Base-by-base conservation (phyloP, 257 asterid genomes). In the Plectranthus barbatus region DNA sequence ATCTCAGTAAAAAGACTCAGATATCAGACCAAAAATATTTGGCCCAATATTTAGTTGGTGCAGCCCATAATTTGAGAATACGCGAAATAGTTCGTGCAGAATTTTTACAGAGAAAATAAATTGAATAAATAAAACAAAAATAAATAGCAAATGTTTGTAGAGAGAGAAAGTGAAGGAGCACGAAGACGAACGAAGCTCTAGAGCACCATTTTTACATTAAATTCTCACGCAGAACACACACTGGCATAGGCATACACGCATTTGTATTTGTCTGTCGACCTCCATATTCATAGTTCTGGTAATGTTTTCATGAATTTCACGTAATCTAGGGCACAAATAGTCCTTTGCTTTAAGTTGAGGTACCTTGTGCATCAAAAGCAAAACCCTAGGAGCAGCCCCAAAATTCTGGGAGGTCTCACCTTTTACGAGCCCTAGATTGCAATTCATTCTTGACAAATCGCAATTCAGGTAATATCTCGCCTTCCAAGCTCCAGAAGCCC, bases 301-400 rank as follows among this genome's bases (percentile, higher is more conserved):
- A 78, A 52, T 74, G 70, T 67, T 71, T 53, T 63, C 37, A 59
- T 48, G 42, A 71, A 54, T 70, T 56, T 42, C n/a, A 64, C 70
- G 60, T 76, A 62, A 57, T 57, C 65, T 55, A 66, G 81, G 72
- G 62, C 73, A 74, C 13, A 66, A 45, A 33, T 53, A 31, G 67
- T 57, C 66, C 72, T 61, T 65, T 69, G 75, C 76, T 71, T 52
- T 73, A 76, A 80, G 77, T 74, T 78, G 83, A 79, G 84, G 78
- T 82, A 72, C 72, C 74, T 60, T 69, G 74, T 72, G 84, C 85
- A 74, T 74, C 83, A 71, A 21, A 73, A 63, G 75, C 71, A 69
- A 83, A 83, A 76, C 81, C 82, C 84, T 78, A 75, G 78, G 72
- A 55, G 66, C 68, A 17, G 55, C 40, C 47, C 52, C 70, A 14